These are phyloP conservation scores for Asterochloris sp. DNA, from an alignment of 139 green algal species.

Conservation along the genomic window DNA sequence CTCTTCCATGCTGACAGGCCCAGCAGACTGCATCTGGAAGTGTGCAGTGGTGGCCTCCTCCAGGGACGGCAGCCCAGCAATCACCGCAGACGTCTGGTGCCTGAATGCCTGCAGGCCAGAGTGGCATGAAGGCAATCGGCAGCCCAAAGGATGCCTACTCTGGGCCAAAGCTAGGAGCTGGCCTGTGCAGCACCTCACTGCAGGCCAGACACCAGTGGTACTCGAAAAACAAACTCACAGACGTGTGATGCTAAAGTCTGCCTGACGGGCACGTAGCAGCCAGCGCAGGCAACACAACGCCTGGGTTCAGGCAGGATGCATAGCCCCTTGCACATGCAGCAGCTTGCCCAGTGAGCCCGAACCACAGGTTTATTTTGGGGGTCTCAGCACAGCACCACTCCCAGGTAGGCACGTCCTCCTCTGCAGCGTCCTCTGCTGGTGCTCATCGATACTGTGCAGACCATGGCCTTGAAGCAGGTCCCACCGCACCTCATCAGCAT, in stretches of 20 bases:
- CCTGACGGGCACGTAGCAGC: background rate
- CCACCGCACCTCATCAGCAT: slow-evolving; percentile 38
- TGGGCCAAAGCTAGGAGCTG: background rate
- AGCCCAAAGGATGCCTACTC: background rate
- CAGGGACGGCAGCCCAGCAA: slow-evolving; percentile 64
- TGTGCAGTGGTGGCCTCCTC: slow-evolving; percentile 37
- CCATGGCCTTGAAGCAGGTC: background rate
- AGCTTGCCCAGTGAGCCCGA: background rate
- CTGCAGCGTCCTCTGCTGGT: background rate
- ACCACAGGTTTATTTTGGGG: background rate
- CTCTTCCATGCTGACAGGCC: slow-evolving; percentile 13
- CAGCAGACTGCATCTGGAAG: slow-evolving; percentile 55
- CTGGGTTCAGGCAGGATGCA: background rate
- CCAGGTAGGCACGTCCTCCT: background rate
- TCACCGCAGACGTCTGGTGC: slow-evolving; percentile 61
- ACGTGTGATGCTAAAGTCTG: background rate
- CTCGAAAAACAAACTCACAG: background rate
- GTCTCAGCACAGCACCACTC: background rate
- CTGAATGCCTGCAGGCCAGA: slow-evolving; percentile 52
- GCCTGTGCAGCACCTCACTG: background rate
- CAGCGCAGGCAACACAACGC: background rate
- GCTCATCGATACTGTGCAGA: background rate
- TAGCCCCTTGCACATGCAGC: background rate
- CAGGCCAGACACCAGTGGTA: background rate
- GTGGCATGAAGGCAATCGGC: background rate